A percentile compares a stretch with the other conserved stretches of the same genome.
phyloP scores from a whole-genome alignment of 2,329 filamentous ascomycete genomes.

The Aspergillus unguis region DNA sequence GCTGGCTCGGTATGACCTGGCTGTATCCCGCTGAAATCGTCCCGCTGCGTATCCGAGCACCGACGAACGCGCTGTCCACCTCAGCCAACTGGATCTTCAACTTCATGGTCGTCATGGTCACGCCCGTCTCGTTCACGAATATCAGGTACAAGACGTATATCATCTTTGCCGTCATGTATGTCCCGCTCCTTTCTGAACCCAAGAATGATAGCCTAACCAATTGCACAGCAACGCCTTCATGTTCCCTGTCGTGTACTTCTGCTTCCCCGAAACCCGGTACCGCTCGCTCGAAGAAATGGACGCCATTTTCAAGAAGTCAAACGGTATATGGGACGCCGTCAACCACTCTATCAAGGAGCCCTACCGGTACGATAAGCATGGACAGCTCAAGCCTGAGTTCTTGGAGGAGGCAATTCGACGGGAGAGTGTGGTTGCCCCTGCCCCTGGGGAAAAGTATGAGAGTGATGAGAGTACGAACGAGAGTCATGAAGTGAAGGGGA shows the following conservation, averaged over 20 bases:
- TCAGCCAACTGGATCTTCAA: constrained; percentile 51
- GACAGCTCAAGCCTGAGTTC: constrained; percentile 50
- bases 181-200: not conserved
- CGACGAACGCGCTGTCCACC: constrained; percentile 50
- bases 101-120: constrained; percentile 49
- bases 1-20: constrained; percentile 60
- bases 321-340: constrained; percentile 49
- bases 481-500: constrained; percentile 3
- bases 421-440: constrained; percentile 13
- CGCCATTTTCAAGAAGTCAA: constrained; percentile 59
- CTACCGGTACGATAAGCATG: constrained; percentile 56
- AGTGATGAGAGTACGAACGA: constrained; percentile 25
- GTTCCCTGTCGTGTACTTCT: constrained; percentile 57
- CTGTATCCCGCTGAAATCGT: constrained; percentile 45
- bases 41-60: constrained; percentile 46
- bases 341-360: constrained; percentile 49
- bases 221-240: constrained; percentile 50
- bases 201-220: constrained; percentile 7
- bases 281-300: constrained; percentile 67
- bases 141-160: constrained; percentile 35
- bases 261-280: constrained; percentile 60
- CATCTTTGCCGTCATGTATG: constrained; percentile 46
- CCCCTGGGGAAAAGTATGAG: constrained; percentile 18
- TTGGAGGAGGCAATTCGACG: constrained; percentile 39
- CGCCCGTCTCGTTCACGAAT: constrained; percentile 29